phyloP scores from a whole-genome alignment of 768 basidiomycete genomes.

The Suillus bovinus region DNA sequence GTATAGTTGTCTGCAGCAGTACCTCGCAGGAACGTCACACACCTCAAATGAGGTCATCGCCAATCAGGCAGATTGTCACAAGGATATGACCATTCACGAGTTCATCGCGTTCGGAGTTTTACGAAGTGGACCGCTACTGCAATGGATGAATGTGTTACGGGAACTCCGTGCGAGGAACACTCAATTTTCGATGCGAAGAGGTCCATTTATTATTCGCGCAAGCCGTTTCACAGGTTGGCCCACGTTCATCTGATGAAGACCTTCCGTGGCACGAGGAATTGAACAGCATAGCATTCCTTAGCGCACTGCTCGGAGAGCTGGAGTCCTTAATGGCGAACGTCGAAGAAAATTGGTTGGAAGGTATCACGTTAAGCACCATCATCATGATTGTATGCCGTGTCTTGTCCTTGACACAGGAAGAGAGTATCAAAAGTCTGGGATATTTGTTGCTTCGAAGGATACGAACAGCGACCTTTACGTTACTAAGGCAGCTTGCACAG shows the following conservation, averaged over 20 bases:
- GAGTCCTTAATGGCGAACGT: slow-evolving; percentile 35
- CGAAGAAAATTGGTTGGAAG: slow-evolving; percentile 43
- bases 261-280: slow-evolving; percentile 45
- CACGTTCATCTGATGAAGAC: slow-evolving; percentile 13
- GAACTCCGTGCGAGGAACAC: slow-evolving; percentile 39
- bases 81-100: slow-evolving; percentile 45
- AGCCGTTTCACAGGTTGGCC: slow-evolving; percentile 45
- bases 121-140: slow-evolving; percentile 44
- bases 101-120: slow-evolving; percentile 45
- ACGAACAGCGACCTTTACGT: slow-evolving; percentile 33
- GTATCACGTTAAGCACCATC: slow-evolving; percentile 33
- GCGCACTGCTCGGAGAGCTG: slow-evolving; percentile 37
- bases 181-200: slow-evolving; percentile 41
- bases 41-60: slow-evolving; percentile 45
- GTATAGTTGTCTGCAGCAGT: slow-evolving; percentile 39
- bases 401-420: slow-evolving; percentile 25
- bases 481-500: slow-evolving; percentile 34
- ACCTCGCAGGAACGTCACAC: slow-evolving; percentile 36
- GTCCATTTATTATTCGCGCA: slow-evolving; percentile 47
- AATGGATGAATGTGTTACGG: slow-evolving; percentile 52
- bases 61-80: slow-evolving; percentile 41
- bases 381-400: slow-evolving; percentile 38
- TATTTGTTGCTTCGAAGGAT: slow-evolving; percentile 32
- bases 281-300: slow-evolving; percentile 33
- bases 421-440: slow-evolving; percentile 16